Percentiles rank a stretch among this genome's conserved stretches.
Evolutionary conservation across 2,329 filamentous ascomycete species (phyloP).

Genomic region (Microcera coccophila): DNA sequence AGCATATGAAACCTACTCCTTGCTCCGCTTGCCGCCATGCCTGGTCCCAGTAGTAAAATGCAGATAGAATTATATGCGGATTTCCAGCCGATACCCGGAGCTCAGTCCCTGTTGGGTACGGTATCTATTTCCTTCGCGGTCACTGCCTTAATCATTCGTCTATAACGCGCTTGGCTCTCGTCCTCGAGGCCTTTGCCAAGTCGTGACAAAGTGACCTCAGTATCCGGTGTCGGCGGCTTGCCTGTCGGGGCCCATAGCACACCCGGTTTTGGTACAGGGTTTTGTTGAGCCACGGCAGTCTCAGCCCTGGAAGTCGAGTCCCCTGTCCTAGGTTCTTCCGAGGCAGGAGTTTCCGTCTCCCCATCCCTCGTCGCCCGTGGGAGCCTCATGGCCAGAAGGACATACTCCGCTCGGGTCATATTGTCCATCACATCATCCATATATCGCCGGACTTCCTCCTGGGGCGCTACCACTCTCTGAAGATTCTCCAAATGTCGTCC

Average conservation of each 20-base stretch:
- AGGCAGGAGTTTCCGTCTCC: conserved; percentile 27
- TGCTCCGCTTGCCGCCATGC: too few species aligned
- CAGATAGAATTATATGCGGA: background rate
- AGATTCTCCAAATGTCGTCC: conserved; percentile 59
- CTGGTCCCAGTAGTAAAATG: background rate
- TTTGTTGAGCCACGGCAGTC: conserved; percentile 22
- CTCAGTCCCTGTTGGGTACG: too few species aligned
- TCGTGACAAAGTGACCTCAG: too few species aligned
- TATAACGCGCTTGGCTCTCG: conserved; percentile 34
- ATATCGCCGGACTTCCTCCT: conserved; percentile 60
- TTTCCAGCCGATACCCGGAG: too few species aligned
- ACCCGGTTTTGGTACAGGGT: conserved; percentile 21
- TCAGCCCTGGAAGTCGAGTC: conserved; percentile 31
- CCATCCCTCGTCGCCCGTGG: conserved; percentile 40
- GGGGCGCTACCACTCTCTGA: conserved; percentile 57
- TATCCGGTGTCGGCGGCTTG: conserved; percentile 19
- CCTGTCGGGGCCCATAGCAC: conserved; percentile 36
- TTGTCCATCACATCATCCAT: conserved; percentile 69
- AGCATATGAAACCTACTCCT: background rate
- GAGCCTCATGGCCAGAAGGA: conserved; percentile 63
- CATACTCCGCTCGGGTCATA: conserved; percentile 64
- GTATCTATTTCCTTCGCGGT: conserved; percentile 32
- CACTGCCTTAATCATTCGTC: conserved; percentile 36
- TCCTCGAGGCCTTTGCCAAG: conserved; percentile 31
- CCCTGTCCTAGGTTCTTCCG: conserved; percentile 31